phyloP scores from a whole-genome alignment of 2,329 filamentous ascomycete genomes.

The Trichophyton mentagrophytes region DNA sequence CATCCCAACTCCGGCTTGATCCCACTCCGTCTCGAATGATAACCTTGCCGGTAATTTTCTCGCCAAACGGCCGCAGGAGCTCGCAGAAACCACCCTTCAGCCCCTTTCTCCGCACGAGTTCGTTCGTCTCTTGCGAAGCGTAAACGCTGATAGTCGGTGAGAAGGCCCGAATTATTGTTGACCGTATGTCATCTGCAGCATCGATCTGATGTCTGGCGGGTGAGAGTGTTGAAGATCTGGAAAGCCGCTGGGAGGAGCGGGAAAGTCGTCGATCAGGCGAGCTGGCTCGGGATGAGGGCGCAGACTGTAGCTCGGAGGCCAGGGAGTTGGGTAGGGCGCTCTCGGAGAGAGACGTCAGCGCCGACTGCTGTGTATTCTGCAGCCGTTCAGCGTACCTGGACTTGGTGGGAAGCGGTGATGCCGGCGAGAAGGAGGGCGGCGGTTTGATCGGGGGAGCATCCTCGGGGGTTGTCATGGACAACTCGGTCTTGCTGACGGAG shows the following conservation, averaged over 20 bases:
- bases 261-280: constrained; percentile 52
- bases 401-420: constrained; percentile 49
- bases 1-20: constrained; percentile 67
- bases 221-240: constrained; percentile 33
- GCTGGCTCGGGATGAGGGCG: constrained; percentile 53
- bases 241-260: constrained; percentile 40
- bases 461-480: constrained; percentile 55
- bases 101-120: constrained; percentile 69
- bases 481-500: constrained; percentile 13
- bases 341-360: constrained; percentile 37
- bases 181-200: constrained; percentile 43
- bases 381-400: constrained; percentile 40
- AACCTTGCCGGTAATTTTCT: constrained; percentile 74
- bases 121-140: constrained; percentile 74
- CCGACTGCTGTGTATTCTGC: constrained; percentile 35
- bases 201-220: constrained; percentile 42
- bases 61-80: constrained; percentile 79
- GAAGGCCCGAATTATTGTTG: constrained; percentile 68
- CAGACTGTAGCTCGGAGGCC: constrained; percentile 42
- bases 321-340: constrained; percentile 40
- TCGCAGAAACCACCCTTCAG: constrained; percentile 72
- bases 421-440: constrained; percentile 56
- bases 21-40: constrained; percentile 84
- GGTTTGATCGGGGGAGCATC: constrained; percentile 54
- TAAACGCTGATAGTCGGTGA: constrained; percentile 80